Percentiles rank a stretch among this genome's conserved stretches.
phyloP scores from a whole-genome alignment of 1,139 yeast species.

The Meyerozyma carpophila region DNA sequence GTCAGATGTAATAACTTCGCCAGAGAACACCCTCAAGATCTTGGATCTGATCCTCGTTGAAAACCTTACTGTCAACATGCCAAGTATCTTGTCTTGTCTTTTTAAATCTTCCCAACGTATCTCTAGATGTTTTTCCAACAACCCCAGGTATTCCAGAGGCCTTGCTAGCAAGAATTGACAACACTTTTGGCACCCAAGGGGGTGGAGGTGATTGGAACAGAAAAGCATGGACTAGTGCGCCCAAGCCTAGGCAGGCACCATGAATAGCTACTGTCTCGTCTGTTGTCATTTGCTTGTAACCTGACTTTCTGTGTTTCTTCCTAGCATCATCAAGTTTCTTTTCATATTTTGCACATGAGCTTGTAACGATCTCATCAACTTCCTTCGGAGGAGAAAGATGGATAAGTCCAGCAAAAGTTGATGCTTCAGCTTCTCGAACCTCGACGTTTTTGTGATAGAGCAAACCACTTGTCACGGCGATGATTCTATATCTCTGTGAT shows the following conservation, averaged over 20 bases:
- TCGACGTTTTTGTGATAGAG: constrained; percentile 66
- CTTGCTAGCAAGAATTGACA: constrained; percentile 65
- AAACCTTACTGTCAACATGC: constrained; percentile 81
- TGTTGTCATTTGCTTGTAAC: constrained; percentile 25
- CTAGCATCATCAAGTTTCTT: constrained; percentile 27
- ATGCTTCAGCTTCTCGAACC: constrained; percentile 72
- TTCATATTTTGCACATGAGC: constrained; percentile 20
- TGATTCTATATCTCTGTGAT: constrained; percentile 45
- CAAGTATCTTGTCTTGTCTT: constrained; percentile 94
- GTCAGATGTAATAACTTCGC: constrained; percentile 81
- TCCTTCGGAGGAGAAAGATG: constrained; percentile 68
- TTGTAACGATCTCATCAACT: constrained; percentile 29
- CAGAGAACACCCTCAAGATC: constrained; percentile 93
- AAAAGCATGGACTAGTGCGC: constrained; percentile 85
- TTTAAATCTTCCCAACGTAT: constrained; percentile 76
- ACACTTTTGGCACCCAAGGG: constrained; percentile 73
- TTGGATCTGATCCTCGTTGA: constrained; percentile 75
- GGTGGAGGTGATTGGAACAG: constrained; percentile 94
- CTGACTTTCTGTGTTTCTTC: constrained; percentile 24
- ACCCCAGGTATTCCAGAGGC: constrained; percentile 69
- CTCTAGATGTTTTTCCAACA: constrained; percentile 82
- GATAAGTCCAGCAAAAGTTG: constrained; percentile 73
- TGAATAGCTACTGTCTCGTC: constrained; percentile 55
- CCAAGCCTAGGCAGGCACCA: constrained; percentile 86
- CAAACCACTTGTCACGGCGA: constrained; percentile 48